phyloP scores from a whole-genome alignment of 2,329 filamentous ascomycete genomes.

The Aspergillus amoenus region DNA sequence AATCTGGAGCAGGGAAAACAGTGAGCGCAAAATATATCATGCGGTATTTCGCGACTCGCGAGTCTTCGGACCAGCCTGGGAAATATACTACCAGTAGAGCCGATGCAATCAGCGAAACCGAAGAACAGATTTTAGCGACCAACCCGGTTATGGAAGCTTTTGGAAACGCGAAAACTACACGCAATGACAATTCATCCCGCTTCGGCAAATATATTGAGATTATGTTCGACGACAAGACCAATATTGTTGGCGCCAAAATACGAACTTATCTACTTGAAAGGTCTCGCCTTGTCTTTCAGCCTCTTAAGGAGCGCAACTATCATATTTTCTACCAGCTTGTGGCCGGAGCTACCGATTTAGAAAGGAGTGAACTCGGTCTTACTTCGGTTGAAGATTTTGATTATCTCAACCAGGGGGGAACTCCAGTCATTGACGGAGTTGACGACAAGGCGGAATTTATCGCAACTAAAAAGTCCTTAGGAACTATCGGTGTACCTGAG shows the following conservation, averaged over 20 bases:
- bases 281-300: slow-evolving; percentile 94
- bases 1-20: slow-evolving; percentile 97
- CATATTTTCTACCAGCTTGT: slow-evolving; percentile 99
- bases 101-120: slow-evolving; percentile 92
- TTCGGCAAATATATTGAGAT: slow-evolving; percentile 99
- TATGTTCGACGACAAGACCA: slow-evolving; percentile 93
- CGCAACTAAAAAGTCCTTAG: slow-evolving; percentile 80
- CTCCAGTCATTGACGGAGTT: slow-evolving; percentile 87
- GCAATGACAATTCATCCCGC: slow-evolving; percentile 97
- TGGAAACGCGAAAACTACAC: slow-evolving; percentile 98
- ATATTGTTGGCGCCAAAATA: slow-evolving; percentile 97
- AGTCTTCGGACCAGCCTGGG: slow-evolving; percentile 83
- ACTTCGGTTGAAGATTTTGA: slow-evolving; percentile 86
- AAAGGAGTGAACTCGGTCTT: slow-evolving; percentile 76
- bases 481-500: slow-evolving; percentile 78
- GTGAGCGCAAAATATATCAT: slow-evolving; percentile 99
- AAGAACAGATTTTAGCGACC: slow-evolving; percentile 96
- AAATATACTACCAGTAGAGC: slow-evolving; percentile 71
- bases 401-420: slow-evolving; percentile 92
- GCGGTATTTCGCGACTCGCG: slow-evolving; percentile 98
- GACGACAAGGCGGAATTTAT: slow-evolving; percentile 94
- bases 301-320: slow-evolving; percentile 96
- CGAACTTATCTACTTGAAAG: slow-evolving; percentile 93
- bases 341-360: slow-evolving; percentile 81
- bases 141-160: slow-evolving; percentile 99